Percentiles rank a stretch among this genome's conserved stretches.
Evolutionary conservation across 164 flowering plant species (phyloP).

Genomic region (Nelumbo lutea): DNA sequence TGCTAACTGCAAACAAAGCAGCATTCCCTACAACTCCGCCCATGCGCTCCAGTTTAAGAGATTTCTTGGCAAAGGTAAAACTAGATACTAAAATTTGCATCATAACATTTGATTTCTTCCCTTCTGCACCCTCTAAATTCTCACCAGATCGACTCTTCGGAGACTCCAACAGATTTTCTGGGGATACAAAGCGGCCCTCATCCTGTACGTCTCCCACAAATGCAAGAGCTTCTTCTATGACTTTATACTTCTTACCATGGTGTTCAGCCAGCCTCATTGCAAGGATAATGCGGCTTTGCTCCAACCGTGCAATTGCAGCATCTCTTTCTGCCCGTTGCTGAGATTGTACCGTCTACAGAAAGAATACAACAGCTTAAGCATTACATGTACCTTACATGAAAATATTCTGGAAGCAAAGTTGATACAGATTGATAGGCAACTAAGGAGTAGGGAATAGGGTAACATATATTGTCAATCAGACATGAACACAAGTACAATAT

Average conservation of each 20-base stretch:
- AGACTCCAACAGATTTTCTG: constrained; percentile 44
- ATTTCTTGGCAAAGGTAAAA: constrained; percentile 44
- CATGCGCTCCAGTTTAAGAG: constrained; percentile 51
- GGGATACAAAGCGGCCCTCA: constrained; percentile 43
- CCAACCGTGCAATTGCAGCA: constrained; percentile 84
- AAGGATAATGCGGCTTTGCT: constrained; percentile 83
- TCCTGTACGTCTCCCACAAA: constrained; percentile 73
- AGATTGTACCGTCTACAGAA: constrained; percentile 61
- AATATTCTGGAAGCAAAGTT: too few species aligned
- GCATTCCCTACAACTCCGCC: constrained; percentile 76
- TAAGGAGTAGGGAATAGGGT: not conserved
- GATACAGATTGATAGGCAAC: not conserved
- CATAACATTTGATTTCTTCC: constrained; percentile 39
- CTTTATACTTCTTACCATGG: constrained; percentile 81
- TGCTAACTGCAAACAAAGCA: constrained; percentile 68
- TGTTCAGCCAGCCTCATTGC: constrained; percentile 88
- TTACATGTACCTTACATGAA: not conserved
- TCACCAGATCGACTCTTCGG: constrained; percentile 30
- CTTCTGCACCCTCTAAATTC: constrained; percentile 19
- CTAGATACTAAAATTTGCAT: constrained; percentile 48
- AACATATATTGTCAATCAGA: not conserved
- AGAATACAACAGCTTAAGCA: not conserved
- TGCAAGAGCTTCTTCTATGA: constrained; percentile 83
- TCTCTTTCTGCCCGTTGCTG: constrained; percentile 92
- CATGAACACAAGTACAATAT: not conserved